Percentiles rank a stretch among this genome's conserved stretches.
Evolutionary conservation across 2,329 filamentous ascomycete species (phyloP).

Genomic region (Microsporum canis): DNA sequence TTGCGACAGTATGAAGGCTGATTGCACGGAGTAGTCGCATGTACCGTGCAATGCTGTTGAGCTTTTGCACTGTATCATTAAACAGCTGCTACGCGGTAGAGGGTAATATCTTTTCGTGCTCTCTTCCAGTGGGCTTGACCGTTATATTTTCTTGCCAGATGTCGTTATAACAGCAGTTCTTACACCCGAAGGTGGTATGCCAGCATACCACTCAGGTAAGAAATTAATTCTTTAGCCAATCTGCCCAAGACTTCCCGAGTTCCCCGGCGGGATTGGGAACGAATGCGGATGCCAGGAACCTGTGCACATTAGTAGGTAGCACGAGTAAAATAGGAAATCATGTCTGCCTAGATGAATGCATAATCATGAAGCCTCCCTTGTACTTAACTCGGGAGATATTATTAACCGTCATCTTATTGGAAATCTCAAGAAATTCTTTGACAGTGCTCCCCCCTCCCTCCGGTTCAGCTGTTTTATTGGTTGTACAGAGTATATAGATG

Average conservation of each 20-base stretch:
- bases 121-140: not conserved
- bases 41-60: not conserved
- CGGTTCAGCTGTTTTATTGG: not conserved
- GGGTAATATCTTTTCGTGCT: not conserved
- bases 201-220: not conserved
- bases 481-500: not conserved
- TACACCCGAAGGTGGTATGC: not conserved
- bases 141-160: not conserved
- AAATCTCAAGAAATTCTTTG: not conserved
- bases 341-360: not conserved
- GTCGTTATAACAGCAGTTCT: not conserved
- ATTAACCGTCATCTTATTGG: not conserved
- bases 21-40: not conserved
- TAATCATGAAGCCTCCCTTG: not conserved
- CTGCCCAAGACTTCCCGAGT: not conserved
- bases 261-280: not conserved
- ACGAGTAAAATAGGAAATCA: not conserved
- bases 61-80: not conserved
- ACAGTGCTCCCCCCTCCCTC: not conserved
- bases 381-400: not conserved
- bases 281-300: not conserved
- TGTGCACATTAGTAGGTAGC: not conserved
- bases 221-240: not conserved
- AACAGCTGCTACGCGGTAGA: not conserved
- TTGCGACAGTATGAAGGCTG: not conserved